Percentiles rank a stretch among this genome's conserved stretches.
These are phyloP conservation scores for Kwoniella sp. DNA, from an alignment of 768 basidiomycete species.

Conservation along the genomic window DNA sequence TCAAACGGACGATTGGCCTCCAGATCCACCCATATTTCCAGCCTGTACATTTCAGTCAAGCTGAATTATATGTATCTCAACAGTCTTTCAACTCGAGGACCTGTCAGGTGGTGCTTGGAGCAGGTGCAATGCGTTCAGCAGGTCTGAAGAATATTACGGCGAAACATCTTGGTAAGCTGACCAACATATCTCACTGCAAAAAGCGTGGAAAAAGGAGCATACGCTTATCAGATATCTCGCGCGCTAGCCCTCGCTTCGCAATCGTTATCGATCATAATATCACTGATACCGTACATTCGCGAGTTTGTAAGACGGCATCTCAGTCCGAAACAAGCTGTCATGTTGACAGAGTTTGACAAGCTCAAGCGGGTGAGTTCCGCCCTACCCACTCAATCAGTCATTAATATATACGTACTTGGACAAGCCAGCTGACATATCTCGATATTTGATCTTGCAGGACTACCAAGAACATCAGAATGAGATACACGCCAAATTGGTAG, in stretches of 20 bases:
- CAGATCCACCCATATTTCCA: no score
- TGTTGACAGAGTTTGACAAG: conserved; percentile 97
- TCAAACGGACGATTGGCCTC: background rate
- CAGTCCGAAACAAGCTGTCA: conserved; percentile 90
- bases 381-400: no score
- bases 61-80: background rate
- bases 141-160: conserved; percentile 98
- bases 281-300: conserved; percentile 91
- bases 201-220: no score
- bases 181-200: no score
- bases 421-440: conserved; percentile 17
- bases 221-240: no score
- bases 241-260: conserved; percentile 96
- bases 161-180: conserved; percentile 83
- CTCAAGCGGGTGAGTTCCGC: conserved; percentile 77
- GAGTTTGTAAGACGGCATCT: conserved; percentile 93
- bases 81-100: conserved; percentile 95
- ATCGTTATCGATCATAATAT: conserved; percentile 88
- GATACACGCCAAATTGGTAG: conserved; percentile 94
- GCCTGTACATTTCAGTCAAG: no score
- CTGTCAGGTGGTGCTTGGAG: conserved; percentile 96
- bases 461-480: conserved; percentile 99
- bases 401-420: no score
- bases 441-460: conserved; percentile 62
- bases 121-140: conserved; percentile 98